Conservation (phyloP, 495 filamentous ascomycete species). For the Penicillium odoratum region DNA sequence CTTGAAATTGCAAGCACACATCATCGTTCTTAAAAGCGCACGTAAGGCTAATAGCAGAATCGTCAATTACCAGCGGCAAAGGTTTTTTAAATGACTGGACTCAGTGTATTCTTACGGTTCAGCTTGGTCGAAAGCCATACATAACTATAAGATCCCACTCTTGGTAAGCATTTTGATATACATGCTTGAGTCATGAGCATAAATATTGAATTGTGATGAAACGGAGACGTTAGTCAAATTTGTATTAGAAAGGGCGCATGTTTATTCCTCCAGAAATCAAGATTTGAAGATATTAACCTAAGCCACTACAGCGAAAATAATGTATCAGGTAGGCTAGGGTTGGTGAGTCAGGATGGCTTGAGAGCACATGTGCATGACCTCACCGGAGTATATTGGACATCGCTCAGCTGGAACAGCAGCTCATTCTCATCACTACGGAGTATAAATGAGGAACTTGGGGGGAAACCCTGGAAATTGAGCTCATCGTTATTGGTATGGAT, state of each 20-base stretch:
- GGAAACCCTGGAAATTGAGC: neutral
- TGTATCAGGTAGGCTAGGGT: neutral
- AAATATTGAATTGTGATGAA: neutral
- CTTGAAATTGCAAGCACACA: too few relatives aligned
- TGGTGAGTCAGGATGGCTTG: neutral
- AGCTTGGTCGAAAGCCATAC: too few relatives aligned
- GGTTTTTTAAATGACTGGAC: too few relatives aligned
- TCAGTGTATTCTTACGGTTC: too few relatives aligned
- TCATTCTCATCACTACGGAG: neutral
- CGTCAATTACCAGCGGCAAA: too few relatives aligned
- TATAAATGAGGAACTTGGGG: slow-evolving; percentile 1
- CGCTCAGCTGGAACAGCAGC: slow-evolving; percentile 7
- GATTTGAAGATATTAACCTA: neutral
- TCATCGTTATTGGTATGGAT: too few relatives aligned
- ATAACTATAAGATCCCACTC: neutral
- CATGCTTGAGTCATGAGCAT: neutral
- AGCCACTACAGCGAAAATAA: neutral
- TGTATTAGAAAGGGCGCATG: too few relatives aligned
- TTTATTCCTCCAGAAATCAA: neutral
- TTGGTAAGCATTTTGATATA: neutral
- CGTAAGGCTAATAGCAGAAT: too few relatives aligned
- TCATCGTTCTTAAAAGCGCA: too few relatives aligned
- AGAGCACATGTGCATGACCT: neutral
- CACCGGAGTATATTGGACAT: slow-evolving; percentile 7
- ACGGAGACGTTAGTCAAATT: too few relatives aligned